Evolutionary conservation across 2,329 filamentous ascomycete species (phyloP).

Genomic region (Phaeomoniella chlamydospora): DNA sequence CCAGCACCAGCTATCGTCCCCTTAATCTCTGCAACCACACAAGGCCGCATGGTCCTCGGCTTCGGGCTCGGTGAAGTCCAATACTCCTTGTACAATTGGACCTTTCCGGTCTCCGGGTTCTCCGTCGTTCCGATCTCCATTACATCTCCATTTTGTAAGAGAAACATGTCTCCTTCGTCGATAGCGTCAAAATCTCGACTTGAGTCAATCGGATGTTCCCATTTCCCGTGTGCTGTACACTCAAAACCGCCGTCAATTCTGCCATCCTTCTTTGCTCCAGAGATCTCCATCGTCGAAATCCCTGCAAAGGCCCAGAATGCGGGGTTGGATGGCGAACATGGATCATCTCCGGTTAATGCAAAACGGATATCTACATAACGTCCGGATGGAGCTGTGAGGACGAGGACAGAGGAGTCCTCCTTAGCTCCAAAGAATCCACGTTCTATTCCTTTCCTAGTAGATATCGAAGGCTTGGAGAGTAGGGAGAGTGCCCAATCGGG

Average conservation of each 20-base stretch:
- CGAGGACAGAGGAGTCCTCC: constrained; percentile 11
- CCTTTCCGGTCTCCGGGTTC: constrained; percentile 7
- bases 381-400: constrained; percentile 8
- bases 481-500: neutral
- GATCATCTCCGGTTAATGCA: constrained; percentile 2
- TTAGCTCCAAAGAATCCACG: constrained; percentile 5
- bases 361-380: constrained; percentile 12
- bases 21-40: neutral
- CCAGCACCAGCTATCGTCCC: too few relatives aligned
- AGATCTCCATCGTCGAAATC: neutral
- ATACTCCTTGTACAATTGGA: constrained; percentile 12
- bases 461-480: neutral
- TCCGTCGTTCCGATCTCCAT: constrained; percentile 11
- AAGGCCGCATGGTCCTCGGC: neutral
- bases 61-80: constrained; percentile 6
- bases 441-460: neutral
- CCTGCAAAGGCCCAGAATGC: constrained; percentile 12
- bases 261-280: constrained; percentile 3
- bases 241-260: too few relatives aligned
- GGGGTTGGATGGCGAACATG: constrained; percentile 1
- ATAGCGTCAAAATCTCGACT: neutral
- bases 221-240: constrained; percentile 9
- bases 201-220: constrained; percentile 10
- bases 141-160: constrained; percentile 10
- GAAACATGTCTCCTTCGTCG: constrained; percentile 12